Evolutionary conservation across 2,329 filamentous ascomycete genomes (phyloP).

Genomic region (Coniochaeta hoffmannii): DNA sequence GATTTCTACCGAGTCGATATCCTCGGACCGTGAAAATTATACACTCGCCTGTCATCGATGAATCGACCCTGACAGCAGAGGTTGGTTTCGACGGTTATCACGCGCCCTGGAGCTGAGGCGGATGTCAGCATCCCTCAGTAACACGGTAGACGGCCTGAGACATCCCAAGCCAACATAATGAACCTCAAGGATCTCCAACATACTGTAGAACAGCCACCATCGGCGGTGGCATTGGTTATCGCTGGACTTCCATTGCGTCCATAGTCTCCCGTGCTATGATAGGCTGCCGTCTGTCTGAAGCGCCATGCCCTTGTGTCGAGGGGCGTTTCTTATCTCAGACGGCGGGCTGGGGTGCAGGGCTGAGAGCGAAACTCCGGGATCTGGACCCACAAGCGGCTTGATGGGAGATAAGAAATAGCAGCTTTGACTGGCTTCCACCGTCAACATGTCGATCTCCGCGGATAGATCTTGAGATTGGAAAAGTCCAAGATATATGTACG

Average conservation of each 20-base stretch:
- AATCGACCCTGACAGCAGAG: background rate
- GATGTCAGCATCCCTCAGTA: background rate
- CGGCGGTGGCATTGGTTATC: background rate
- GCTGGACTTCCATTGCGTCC: background rate
- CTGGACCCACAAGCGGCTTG: constrained; percentile 1
- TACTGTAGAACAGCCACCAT: background rate
- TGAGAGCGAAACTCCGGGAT: background rate
- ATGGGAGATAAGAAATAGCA: constrained; percentile 1
- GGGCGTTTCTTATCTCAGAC: background rate
- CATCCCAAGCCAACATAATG: background rate
- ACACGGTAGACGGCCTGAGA: background rate
- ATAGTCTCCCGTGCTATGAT: background rate
- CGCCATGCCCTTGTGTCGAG: background rate
- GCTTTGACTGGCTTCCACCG: background rate
- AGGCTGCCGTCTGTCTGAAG: background rate
- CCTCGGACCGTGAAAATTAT: no score
- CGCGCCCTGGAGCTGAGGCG: background rate
- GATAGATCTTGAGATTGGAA: background rate
- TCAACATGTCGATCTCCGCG: background rate
- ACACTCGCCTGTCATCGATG: no score
- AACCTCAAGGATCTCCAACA: no score
- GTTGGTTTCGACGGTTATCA: background rate
- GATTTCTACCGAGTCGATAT: no score
- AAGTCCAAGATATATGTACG: background rate
- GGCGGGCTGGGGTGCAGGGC: background rate